A percentile compares a stretch with the other conserved stretches of the same genome.
Conservation (phyloP, 352 stramenopile species). For the Phytophthora macrochlamydospora region DNA sequence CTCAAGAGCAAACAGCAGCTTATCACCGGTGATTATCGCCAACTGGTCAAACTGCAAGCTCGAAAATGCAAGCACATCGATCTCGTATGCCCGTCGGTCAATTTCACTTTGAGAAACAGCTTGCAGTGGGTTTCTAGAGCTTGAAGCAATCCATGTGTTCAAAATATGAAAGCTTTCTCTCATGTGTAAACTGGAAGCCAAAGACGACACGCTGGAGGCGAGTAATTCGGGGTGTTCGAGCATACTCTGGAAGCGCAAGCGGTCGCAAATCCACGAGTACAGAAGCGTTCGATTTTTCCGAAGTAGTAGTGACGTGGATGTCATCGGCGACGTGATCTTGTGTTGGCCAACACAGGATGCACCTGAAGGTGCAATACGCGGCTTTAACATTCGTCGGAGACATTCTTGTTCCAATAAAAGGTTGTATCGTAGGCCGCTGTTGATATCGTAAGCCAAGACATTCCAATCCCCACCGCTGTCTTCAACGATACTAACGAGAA, state of each 20-base stretch:
- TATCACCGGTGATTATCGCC: constrained; percentile 33
- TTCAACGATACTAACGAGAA: constrained; percentile 59
- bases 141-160: constrained; percentile 59
- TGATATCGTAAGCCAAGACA: constrained; percentile 51
- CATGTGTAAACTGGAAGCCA: constrained; percentile 49
- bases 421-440: constrained; percentile 40
- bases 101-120: constrained; percentile 36
- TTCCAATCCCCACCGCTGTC: constrained; percentile 46
- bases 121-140: constrained; percentile 48
- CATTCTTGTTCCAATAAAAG: constrained; percentile 56
- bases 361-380: not conserved
- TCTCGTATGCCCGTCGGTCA: constrained; percentile 18
- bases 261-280: constrained; percentile 58
- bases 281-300: constrained; percentile 44
- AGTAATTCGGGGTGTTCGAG: constrained; percentile 60
- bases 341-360: not conserved
- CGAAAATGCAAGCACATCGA: constrained; percentile 48
- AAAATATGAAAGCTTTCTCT: constrained; percentile 56
- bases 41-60: constrained; percentile 67
- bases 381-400: constrained; percentile 42
- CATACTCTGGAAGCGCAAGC: constrained; percentile 63
- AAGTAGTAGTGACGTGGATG: constrained; percentile 42
- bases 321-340: constrained; percentile 22
- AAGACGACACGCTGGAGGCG: constrained; percentile 37
- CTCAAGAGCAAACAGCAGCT: constrained; percentile 34